Base-by-base conservation (phyloP, 768 basidiomycete genomes). In the Terana coerulea region DNA sequence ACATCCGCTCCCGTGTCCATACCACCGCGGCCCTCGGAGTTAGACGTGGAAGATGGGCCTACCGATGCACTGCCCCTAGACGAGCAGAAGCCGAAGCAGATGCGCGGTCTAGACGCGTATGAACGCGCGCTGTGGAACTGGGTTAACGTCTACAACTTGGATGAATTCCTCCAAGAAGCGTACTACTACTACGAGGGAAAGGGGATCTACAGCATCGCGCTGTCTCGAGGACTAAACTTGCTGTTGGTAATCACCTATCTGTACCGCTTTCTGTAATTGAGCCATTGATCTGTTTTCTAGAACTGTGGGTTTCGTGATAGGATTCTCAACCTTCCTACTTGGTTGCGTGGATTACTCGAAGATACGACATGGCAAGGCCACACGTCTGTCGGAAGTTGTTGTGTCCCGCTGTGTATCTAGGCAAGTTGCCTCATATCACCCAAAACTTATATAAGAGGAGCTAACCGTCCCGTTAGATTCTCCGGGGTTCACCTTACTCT, bases 91-190 rank as follows among this genome's bases (percentile, higher is more conserved):
- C 61, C 69, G 17, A 81, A 73, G 53, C 75, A 71, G 36, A 79
- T 84, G 77, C 78, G 81, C 45, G 87, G 90, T 8, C 66, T 93
- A 39, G 88, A 93, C 61, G 82, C 83, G 11, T 85, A 90, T 62
- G 94, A 99, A 67, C 85, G 84, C 52, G 97, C 97, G 1, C 68
- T 98, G 42, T 99, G 97, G 97, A 88, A 90, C 52, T 99, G 97
- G 97, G 93, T 98, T 53, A 99, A 99, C 64, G 93, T 98, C 11
- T 92, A 93, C 65, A 98, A 99, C 64, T 77, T 99, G 33, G 97
- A 99, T 62, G 85, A 84, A 7, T 99, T 95, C 68, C 70, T 99
- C 25, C 91, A 95, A 69, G 93, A 98, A 56, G 91, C 91, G 33
- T 98, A 99, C 68, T 76, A 78, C 39, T 99, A 98, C 67, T 99